phyloP scores from a whole-genome alignment of 2,329 filamentous ascomycete genomes.

The Neonectria magnoliae region DNA sequence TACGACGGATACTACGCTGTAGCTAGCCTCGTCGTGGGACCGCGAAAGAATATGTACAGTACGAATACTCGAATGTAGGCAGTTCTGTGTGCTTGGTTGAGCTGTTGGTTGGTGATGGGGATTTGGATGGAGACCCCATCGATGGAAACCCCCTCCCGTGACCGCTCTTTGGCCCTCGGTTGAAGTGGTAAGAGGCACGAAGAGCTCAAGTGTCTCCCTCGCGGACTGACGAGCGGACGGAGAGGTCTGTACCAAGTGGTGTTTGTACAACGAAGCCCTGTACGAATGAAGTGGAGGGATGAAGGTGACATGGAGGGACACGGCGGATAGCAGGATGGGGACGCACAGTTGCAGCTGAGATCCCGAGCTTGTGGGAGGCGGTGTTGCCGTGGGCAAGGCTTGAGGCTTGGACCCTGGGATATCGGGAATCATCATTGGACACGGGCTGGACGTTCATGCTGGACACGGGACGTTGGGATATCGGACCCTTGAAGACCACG shows the following conservation, averaged over 20 bases:
- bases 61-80: not conserved
- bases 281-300: not conserved
- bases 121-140: conserved; percentile 4
- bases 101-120: not conserved
- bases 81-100: not conserved
- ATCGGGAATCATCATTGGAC: not conserved
- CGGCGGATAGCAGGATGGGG: not conserved
- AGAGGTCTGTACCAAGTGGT: not conserved
- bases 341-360: not conserved
- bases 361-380: conserved; percentile 6
- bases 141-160: not conserved
- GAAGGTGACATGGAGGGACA: not conserved
- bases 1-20: conserved; percentile 4
- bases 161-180: conserved; percentile 6
- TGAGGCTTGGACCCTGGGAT: not conserved
- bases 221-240: not conserved
- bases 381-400: conserved; percentile 15
- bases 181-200: not conserved
- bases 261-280: not conserved
- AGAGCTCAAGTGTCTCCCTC: not conserved
- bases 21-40: conserved; percentile 4
- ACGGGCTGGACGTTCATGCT: not conserved
- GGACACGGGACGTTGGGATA: not conserved
- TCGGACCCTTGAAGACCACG: not conserved
- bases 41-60: not conserved